Evolutionary conservation across 768 basidiomycete species (phyloP).

Genomic region (Fistulinella prunicolor): DNA sequence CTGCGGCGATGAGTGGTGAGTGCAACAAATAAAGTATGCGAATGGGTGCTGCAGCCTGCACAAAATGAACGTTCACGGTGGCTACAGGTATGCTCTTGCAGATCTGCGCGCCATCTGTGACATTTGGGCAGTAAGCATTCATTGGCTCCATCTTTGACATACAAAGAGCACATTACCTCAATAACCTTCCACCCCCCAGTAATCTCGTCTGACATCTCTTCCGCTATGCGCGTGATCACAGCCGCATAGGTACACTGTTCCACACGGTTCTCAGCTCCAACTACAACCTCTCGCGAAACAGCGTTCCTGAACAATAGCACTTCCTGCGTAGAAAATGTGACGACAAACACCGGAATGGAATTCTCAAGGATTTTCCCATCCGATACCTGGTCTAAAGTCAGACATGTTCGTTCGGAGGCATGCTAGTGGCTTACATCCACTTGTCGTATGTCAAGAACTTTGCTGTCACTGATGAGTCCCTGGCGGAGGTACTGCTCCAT

Average conservation of each 20-base stretch:
- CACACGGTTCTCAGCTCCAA: slow-evolving; percentile 87
- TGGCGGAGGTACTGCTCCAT: slow-evolving; percentile 92
- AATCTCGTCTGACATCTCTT: slow-evolving; percentile 86
- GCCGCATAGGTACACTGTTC: slow-evolving; percentile 94
- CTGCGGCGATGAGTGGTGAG: slow-evolving; percentile 31
- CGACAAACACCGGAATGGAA: slow-evolving; percentile 83
- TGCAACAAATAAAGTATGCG: slow-evolving; percentile 17
- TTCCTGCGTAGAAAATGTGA: slow-evolving; percentile 93
- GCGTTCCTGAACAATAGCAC: slow-evolving; percentile 87
- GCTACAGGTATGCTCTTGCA: slow-evolving; percentile 46
- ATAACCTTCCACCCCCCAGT: slow-evolving; percentile 99
- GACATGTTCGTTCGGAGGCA: background rate
- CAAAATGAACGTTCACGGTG: background rate
- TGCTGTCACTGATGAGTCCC: slow-evolving; percentile 88
- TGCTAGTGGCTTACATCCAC: slow-evolving; percentile 70
- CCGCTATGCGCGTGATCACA: slow-evolving; percentile 83
- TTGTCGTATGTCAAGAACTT: slow-evolving; percentile 94
- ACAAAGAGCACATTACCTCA: slow-evolving; percentile 59
- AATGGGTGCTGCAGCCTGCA: slow-evolving; percentile 7
- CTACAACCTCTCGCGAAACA: slow-evolving; percentile 79
- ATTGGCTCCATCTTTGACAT: background rate
- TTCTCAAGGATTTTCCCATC: slow-evolving; percentile 90
- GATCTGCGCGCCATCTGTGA: slow-evolving; percentile 51
- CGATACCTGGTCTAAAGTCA: slow-evolving; percentile 51
- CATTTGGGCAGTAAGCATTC: background rate